Evolutionary conservation across 1,139 yeast genomes (phyloP), one percentile per base, ranked within the genome.

Genomic region (Scheffersomyces cryptocercus): DNA sequence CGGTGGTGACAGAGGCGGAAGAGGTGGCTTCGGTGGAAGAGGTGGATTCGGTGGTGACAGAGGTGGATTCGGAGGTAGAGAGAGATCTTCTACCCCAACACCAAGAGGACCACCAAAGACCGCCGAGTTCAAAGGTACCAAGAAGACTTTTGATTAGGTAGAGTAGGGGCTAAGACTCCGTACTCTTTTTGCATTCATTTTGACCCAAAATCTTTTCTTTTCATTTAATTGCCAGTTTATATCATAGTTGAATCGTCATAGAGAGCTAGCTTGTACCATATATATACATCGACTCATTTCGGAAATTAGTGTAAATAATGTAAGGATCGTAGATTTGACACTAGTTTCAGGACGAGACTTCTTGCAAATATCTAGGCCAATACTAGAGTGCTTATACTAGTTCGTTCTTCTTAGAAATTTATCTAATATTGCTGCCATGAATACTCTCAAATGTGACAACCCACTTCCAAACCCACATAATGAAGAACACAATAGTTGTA

Each of bases 111-210:
- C 79, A 55, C 79, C 83, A 64, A 71, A 75, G 62, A 64, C 77
- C 52, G 74, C 81, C 61, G 77, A 83, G 63, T 82, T 87, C 81
- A 73, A 79, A 71, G 88, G 91, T 63, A 77, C 79, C 66, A 86
- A 85, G 75, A 86, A 82, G 69, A 85, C 91, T 50, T 86, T 86
- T 62, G 91, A 85, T 68, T 85, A 80, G 63, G 34, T 40, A 36
- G 12, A 32, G 26, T 31, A 13, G 35, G 20, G 35, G 20, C 13
- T 14, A 10, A 15, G 35, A 20, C 35, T 31, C 24, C 35, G 12
- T 31, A 20, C 35, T 31, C 20, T 31, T 31, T 14, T 31, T 31
- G 35, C 35, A 31, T 31, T 14, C 35, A 31, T 31, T 31, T 31
- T 31, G 35, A 31, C 15, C 24, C 35, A 15, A 20, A 15, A 31